These are phyloP conservation scores for Tilletia walkeri DNA, from an alignment of 1,284 basidiomycete species.

Conservation along the genomic window DNA sequence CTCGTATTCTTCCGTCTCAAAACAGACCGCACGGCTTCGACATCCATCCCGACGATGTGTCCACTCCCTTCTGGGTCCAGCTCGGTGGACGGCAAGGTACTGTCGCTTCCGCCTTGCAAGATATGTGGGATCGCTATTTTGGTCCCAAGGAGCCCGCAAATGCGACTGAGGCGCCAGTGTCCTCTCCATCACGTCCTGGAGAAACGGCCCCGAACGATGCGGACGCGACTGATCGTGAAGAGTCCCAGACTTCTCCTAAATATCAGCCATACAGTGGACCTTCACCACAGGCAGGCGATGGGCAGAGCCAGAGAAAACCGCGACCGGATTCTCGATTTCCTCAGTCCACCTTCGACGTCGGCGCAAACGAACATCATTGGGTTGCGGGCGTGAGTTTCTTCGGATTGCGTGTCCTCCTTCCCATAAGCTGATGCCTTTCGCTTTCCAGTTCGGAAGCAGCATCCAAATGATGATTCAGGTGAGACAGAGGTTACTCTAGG, in stretches of 20 bases:
- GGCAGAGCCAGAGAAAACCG: no score
- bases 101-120: constrained; percentile 4
- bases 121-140: constrained; percentile 13
- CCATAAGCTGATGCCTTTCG: no score
- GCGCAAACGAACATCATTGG: neutral
- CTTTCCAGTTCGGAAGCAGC: neutral
- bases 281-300: neutral
- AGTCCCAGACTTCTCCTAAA: no score
- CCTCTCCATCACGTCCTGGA: no score
- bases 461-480: neutral
- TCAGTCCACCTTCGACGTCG: constrained; percentile 5
- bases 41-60: constrained; percentile 10
- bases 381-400: neutral
- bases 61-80: constrained; percentile 15
- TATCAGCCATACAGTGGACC: neutral
- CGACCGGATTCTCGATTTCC: neutral
- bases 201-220: no score
- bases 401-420: no score
- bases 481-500: no score
- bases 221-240: no score
- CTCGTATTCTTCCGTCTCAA: neutral
- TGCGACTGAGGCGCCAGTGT: no score
- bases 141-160: neutral
- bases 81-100: constrained; percentile 3
- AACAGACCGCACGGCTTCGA: neutral